Conservation (phyloP, 179 eudicot species). For the Actinidia chinensis region DNA sequence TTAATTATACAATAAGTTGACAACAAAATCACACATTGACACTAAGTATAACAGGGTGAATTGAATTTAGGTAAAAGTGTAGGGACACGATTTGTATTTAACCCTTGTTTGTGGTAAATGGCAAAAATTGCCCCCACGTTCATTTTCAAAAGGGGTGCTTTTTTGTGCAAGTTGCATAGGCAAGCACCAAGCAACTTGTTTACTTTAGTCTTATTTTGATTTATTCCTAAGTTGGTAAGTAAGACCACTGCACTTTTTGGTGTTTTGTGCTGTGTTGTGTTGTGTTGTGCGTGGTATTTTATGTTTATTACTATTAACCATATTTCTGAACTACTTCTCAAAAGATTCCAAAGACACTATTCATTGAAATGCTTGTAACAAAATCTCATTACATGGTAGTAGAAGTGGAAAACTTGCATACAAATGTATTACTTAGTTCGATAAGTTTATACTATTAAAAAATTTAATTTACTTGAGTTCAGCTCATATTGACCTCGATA, state of each 20-base stretch:
- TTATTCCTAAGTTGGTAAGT: slow-evolving; percentile 14
- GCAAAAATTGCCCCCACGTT: slow-evolving; percentile 34
- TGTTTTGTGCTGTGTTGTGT: slow-evolving; percentile 9
- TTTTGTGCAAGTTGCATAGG: slow-evolving; percentile 39
- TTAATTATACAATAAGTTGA: no score
- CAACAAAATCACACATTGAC: no score
- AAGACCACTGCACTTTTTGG: slow-evolving; percentile 19
- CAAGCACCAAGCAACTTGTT: slow-evolving; percentile 22
- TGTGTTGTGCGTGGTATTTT: no score
- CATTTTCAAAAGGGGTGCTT: slow-evolving; percentile 27
- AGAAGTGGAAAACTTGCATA: not conserved
- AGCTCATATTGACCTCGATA: no score
- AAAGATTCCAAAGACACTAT: slow-evolving; percentile 1
- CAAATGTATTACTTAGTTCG: no score
- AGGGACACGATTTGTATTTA: no score
- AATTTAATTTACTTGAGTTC: no score
- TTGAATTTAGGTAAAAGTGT: no score
- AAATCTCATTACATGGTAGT: not conserved
- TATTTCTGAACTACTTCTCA: slow-evolving; percentile 34
- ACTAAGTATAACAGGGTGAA: no score
- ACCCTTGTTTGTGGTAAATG: no score
- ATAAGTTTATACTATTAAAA: no score
- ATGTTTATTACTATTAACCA: slow-evolving; percentile 9
- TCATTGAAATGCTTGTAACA: not conserved
- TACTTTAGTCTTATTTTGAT: slow-evolving; percentile 38